phyloP scores from a whole-genome alignment of 768 basidiomycete genomes.

The Hirschioporus abietinus region DNA sequence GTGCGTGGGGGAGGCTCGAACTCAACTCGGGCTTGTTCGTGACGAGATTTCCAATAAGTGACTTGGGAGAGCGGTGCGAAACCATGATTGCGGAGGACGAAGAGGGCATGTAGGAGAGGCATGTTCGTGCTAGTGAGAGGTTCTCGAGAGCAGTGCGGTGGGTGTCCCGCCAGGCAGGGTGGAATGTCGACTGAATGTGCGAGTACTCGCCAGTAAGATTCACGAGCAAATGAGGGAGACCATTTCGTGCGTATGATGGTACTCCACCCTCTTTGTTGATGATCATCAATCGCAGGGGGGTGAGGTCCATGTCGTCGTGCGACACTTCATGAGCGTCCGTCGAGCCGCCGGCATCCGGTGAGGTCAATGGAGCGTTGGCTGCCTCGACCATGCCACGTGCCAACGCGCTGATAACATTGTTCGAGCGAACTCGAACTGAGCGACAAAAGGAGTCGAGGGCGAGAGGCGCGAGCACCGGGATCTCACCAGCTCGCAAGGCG shows the following conservation, averaged over 20 bases:
- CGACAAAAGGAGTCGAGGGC: slow-evolving; percentile 89
- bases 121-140: slow-evolving; percentile 76
- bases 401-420: slow-evolving; percentile 85
- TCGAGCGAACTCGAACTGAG: slow-evolving; percentile 77
- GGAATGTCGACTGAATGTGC: slow-evolving; percentile 84
- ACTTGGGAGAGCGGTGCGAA: slow-evolving; percentile 92
- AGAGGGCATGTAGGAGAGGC: slow-evolving; percentile 88
- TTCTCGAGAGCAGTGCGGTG: slow-evolving; percentile 88
- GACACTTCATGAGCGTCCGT: slow-evolving; percentile 21
- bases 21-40: slow-evolving; percentile 97
- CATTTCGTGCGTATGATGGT: slow-evolving; percentile 93
- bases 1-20: slow-evolving; percentile 90
- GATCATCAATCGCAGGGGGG: slow-evolving; percentile 93
- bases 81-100: slow-evolving; percentile 95
- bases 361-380: slow-evolving; percentile 30
- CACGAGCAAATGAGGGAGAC: slow-evolving; percentile 92
- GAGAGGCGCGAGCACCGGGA: slow-evolving; percentile 91
- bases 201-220: slow-evolving; percentile 85
- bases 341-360: slow-evolving; percentile 6
- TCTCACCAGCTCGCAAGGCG: slow-evolving; percentile 89
- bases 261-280: slow-evolving; percentile 96
- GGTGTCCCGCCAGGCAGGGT: slow-evolving; percentile 63
- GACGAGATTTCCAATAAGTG: slow-evolving; percentile 93
- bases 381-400: slow-evolving; percentile 75
- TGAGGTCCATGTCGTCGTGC: slow-evolving; percentile 68